Base-by-base conservation (phyloP, 202 grass and related monocot species). In the Carex arenaria region DNA sequence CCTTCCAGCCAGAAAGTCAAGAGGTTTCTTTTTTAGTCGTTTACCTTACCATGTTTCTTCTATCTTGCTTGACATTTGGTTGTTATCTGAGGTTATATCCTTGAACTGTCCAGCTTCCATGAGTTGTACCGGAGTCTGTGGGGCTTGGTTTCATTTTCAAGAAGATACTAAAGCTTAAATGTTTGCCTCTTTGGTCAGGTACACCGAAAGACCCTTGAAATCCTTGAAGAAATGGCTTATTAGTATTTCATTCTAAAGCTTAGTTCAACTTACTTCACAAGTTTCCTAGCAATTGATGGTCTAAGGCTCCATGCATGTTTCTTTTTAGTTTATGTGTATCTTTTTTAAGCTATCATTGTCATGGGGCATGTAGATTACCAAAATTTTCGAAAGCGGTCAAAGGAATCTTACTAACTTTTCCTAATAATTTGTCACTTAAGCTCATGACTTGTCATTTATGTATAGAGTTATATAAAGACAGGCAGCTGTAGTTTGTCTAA, bases 201-300 rank as follows among this genome's bases (percentile, higher is more conserved):
- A 54, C 95, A 98, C 67, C 75, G 91, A 88, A 93, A 86, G 72
- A 98, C 95, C 64, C 80, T 98, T 18, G 84, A 93, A 86, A 89
- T 95, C 88, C 93, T 95, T 62, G 90, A 93, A 88, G 95, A 98
- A 80, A 91, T 98, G 72, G 95, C 95, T 64, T 98, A 90, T 82
- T 94, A 87, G 60, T 84, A 61, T 22, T 31, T 85, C 22, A 45
- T 65, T 15, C 23, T 7, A 28, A 30, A 81, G 36, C 42, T 64
- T 10, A 45, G 57, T 63, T 42, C 55, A 61, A 80, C 40, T 64
- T 78, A 80, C 40, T 64, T 78, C 14, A 11, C 10, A 52, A 31
- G 59, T 17, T 64, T 49, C 17, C 10, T 65, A 65, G 42, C 36
- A 64, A 65, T 81, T 65, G 78, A 62, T 81, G 38, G 14, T 65